Conservation (phyloP, 768 basidiomycete genomes). For the Daedaleopsis sinensis region DNA sequence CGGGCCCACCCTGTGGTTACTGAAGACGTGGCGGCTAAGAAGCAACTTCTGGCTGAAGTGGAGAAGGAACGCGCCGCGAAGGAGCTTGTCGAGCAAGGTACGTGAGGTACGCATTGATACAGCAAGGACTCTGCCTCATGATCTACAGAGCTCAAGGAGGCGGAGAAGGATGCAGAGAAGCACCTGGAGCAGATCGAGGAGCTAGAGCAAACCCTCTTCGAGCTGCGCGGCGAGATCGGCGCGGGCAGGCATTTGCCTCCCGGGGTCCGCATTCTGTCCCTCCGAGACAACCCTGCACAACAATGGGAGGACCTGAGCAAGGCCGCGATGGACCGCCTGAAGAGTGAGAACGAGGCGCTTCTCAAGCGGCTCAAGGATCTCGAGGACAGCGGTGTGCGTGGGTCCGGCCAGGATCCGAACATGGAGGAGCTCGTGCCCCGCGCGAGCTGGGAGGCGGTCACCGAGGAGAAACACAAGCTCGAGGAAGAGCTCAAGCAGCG, state of each 20-base stretch:
- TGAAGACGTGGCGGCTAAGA: constrained; percentile 22
- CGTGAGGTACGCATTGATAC: background rate
- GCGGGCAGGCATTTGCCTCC: constrained; percentile 77
- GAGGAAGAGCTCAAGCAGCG: constrained; percentile 70
- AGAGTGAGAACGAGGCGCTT: constrained; percentile 83
- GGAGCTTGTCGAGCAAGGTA: constrained; percentile 40
- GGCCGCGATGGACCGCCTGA: constrained; percentile 73
- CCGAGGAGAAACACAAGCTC: constrained; percentile 69
- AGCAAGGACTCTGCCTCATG: background rate
- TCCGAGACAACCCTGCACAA: constrained; percentile 82
- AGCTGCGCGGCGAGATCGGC: constrained; percentile 75
- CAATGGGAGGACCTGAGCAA: constrained; percentile 78
- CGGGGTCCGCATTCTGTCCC: constrained; percentile 64
- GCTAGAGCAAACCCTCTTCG: constrained; percentile 80
- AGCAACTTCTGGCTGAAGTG: constrained; percentile 45
- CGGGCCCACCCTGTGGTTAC: constrained; percentile 36
- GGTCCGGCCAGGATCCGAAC: constrained; percentile 23
- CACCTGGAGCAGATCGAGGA: constrained; percentile 60
- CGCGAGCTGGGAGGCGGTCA: constrained; percentile 76
- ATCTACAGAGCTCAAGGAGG: constrained; percentile 47
- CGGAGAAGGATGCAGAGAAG: constrained; percentile 37
- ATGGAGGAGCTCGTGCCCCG: constrained; percentile 64
- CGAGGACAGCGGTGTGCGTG: constrained; percentile 44
- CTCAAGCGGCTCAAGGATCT: constrained; percentile 66
- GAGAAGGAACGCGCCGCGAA: constrained; percentile 39